These are phyloP conservation scores for Zymoseptoria passerinii DNA, from an alignment of 2,329 filamentous ascomycete genomes.

Conservation along the genomic window DNA sequence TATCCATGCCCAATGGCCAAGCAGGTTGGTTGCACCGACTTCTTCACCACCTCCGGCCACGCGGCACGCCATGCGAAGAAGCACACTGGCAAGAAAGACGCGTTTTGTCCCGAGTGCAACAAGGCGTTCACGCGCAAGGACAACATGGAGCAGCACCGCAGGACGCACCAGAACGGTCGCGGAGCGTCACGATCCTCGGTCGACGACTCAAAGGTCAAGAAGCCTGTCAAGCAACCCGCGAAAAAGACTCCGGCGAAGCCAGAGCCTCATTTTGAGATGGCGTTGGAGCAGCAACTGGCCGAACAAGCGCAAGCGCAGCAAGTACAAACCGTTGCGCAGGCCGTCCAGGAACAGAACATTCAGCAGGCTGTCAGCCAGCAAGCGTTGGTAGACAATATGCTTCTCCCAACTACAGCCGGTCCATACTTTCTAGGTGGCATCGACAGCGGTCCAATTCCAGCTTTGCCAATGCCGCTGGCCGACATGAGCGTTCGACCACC, in stretches of 20 bases:
- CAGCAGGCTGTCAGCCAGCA: conserved; percentile 15
- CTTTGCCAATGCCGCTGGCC: conserved; percentile 29
- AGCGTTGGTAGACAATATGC: background rate
- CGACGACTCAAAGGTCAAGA: conserved; percentile 39
- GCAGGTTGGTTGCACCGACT: conserved; percentile 64
- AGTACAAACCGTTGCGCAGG: conserved; percentile 10
- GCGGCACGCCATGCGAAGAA: conserved; percentile 80
- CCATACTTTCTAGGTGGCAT: conserved; percentile 29
- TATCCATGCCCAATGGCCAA: conserved; percentile 69
- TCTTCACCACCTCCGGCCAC: conserved; percentile 76
- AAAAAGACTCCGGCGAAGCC: conserved; percentile 25
- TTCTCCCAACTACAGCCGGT: conserved; percentile 23
- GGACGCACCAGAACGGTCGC: conserved; percentile 58
- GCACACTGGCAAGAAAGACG: conserved; percentile 72
- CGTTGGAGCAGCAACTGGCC: conserved; percentile 29
- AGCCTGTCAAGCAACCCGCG: conserved; percentile 30
- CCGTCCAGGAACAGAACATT: conserved; percentile 14
- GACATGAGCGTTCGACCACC: conserved; percentile 25
- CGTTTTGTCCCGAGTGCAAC: conserved; percentile 61
- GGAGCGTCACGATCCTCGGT: conserved; percentile 33
- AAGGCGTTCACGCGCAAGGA: conserved; percentile 76
- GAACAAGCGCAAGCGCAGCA: conserved; percentile 17
- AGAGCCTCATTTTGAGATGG: conserved; percentile 27
- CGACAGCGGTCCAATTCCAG: conserved; percentile 28
- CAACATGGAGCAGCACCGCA: conserved; percentile 81